Base-by-base conservation (phyloP, 2,329 filamentous ascomycete species). In the Alternaria novae-zelandiae region DNA sequence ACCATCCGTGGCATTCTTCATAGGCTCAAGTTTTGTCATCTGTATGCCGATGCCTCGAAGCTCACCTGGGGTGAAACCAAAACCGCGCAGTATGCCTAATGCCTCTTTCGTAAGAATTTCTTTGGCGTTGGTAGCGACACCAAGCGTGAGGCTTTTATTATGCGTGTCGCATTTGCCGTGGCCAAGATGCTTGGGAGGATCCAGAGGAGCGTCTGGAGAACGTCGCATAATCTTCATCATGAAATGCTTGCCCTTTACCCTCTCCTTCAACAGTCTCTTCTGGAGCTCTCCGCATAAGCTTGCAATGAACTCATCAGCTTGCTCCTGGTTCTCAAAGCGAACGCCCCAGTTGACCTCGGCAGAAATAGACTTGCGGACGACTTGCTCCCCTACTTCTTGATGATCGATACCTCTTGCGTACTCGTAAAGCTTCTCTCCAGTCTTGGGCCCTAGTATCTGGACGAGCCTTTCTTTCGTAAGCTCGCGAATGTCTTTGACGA, bases 331-430 rank as follows among this genome's bases (percentile, higher is more conserved):
- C 70, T 96, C 89, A 76, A 99, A 99, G 6, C 96, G 90, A 59
- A 99, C 97, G 3, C 96, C 96, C 96, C 96, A 99, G 73, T 96
- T 99, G 66, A 99, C 93, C 78, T 99, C 96, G 1, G 95, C 95
- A 2, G 96, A 98, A 0, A 99, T 93, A 0, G 95, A 98, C 76
- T 98, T 99, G 57, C 96, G 89, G 15, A 93, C 84, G 0, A 91
- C 88, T 74, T 96, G 91, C 61, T 95, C 91, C 30, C 94, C 95
- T 6, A 98, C 93, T 78, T 97, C 93, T 2, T 89, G 86, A 54
- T 86, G 87, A 79, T 99, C 96, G 53, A 98, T 93, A 3, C 96
- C 96, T 6, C 93, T 88, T 21, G 95, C 87, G 78, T 97, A 98
- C 55, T 97, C 93, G 86, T 91, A 95, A 0, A 99, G 84, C 78